A percentile compares a stretch with the other conserved stretches of the same genome.
phyloP scores from a whole-genome alignment of 345 rosid genomes.

The Eutrema japonicum region DNA sequence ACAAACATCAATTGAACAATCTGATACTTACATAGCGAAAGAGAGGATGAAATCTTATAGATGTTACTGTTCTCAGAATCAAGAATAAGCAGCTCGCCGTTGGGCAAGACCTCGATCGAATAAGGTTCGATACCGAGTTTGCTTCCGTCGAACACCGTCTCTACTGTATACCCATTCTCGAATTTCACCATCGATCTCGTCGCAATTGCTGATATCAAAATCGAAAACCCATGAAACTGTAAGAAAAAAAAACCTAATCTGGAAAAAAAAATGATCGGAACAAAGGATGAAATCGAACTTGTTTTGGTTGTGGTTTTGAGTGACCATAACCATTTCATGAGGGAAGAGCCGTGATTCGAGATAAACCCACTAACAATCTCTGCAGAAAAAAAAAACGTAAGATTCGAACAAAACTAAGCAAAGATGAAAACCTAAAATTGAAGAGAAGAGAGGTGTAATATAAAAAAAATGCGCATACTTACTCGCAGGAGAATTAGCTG shows the following conservation, averaged over 20 bases:
- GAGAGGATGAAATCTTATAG: constrained; percentile 83
- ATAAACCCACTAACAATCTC: constrained; percentile 80
- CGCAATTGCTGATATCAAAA: constrained; percentile 56
- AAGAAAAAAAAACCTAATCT: constrained; percentile 29
- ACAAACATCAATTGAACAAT: not conserved
- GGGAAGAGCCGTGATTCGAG: constrained; percentile 70
- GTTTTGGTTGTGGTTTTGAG: constrained; percentile 89
- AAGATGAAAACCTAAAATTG: constrained; percentile 30
- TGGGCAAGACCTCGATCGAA: constrained; percentile 76
- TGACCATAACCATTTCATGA: constrained; percentile 91
- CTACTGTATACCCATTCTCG: constrained; percentile 92
- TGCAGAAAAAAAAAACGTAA: constrained; percentile 45
- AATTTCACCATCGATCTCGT: constrained; percentile 94
- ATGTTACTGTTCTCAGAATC: constrained; percentile 92
- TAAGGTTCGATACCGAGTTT: constrained; percentile 93
- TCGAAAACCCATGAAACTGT: constrained; percentile 27
- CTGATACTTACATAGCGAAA: constrained; percentile 80
- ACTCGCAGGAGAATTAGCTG: constrained; percentile 84
- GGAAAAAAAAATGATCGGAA: not conserved
- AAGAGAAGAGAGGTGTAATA: constrained; percentile 1
- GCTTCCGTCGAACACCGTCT: constrained; percentile 98
- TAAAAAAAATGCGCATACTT: constrained; percentile 40
- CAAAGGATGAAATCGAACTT: constrained; percentile 51
- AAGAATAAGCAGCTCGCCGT: constrained; percentile 85
- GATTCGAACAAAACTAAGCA: constrained; percentile 21